A percentile compares a stretch with the other conserved stretches of the same genome.
These are phyloP conservation scores for Ilex asprella DNA, from an alignment of 257 asterid genomes.

Conservation along the genomic window DNA sequence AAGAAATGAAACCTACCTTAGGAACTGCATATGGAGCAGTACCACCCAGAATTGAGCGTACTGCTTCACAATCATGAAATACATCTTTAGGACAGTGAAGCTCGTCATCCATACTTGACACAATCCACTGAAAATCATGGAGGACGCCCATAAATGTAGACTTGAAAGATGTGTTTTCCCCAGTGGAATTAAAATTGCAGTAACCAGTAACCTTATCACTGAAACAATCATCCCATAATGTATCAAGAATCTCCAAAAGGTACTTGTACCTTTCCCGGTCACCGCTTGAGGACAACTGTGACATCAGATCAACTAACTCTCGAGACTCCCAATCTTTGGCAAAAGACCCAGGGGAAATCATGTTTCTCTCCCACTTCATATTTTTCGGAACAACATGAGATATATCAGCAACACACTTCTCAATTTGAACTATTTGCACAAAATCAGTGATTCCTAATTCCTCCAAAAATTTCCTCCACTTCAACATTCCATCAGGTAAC, in stretches of 20 bases:
- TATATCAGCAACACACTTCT: constrained; percentile 41
- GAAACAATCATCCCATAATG: constrained; percentile 72
- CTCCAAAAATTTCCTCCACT: constrained; percentile 79
- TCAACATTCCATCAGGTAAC: constrained; percentile 49
- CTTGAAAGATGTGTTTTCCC: constrained; percentile 39
- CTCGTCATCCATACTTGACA: constrained; percentile 40
- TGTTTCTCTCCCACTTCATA: constrained; percentile 25
- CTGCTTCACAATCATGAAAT: constrained; percentile 70
- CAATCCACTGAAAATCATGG: constrained; percentile 60
- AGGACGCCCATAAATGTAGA: constrained; percentile 55
- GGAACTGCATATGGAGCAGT: constrained; percentile 73
- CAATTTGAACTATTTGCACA: constrained; percentile 60
- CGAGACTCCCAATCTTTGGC: constrained; percentile 71
- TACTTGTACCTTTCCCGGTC: constrained; percentile 54
- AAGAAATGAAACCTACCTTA: constrained; percentile 49
- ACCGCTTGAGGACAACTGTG: constrained; percentile 38
- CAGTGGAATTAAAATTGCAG: constrained; percentile 34
- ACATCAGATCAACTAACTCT: constrained; percentile 55
- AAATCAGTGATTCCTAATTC: constrained; percentile 84
- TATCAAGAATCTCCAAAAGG: constrained; percentile 84
- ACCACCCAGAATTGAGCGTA: constrained; percentile 63
- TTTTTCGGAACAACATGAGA: constrained; percentile 27
- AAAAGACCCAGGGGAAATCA: constrained; percentile 25
- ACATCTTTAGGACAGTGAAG: constrained; percentile 69
- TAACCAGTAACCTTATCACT: constrained; percentile 51